Base-by-base conservation (phyloP, 306 rosid species). In the Cicer cuneatum region DNA sequence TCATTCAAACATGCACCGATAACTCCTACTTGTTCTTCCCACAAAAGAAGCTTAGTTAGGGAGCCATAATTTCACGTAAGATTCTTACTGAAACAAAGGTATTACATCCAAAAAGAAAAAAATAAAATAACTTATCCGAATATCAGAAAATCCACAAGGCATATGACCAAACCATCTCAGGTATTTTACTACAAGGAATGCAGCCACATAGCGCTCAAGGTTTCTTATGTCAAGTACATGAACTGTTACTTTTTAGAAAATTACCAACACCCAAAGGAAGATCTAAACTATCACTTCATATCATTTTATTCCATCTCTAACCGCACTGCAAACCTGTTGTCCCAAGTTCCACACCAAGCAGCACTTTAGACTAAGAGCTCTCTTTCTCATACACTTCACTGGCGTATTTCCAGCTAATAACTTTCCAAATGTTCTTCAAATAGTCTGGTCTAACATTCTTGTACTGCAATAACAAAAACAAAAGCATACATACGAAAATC, bases 381-480 rank as follows among this genome's bases (percentile, higher is more conserved):
- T 86, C 98, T 72, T 78, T 83, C 69, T 84, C 96, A n/a, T 73
- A 90, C 80, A 89, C 85, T 52, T 90, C 87, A 71, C 82, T 78
- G 41, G 87, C 96, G 67, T 94, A 85, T 79, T 92, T 87, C 99
- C 99, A 94, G 33, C 88, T 86, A 68, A 94, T 87, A 71, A 94
- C 97, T 74, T 88, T 90, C 99, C 99, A 94, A 78, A 95, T 87
- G 92, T 90, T 92, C 93, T 90, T 95, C 83, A 95, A 87, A 74
- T 94, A 94, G 73, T 94, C 99, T 49, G 97, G 99, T 71, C 93
- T 87, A 5, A 90, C 97, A 81, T 94, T 94, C 85, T 94, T 94
- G 90, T 94, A 94, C 99, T 94, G 95, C 88, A 86, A 72, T 29
- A 60, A 49, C 73, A 79, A 59, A 77, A 83, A 45, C 73, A 73